Evolutionary conservation across 2,329 filamentous ascomycete species (phyloP), one percentile per base, ranked within the genome.

Genomic region (Penicillium sp.): DNA sequence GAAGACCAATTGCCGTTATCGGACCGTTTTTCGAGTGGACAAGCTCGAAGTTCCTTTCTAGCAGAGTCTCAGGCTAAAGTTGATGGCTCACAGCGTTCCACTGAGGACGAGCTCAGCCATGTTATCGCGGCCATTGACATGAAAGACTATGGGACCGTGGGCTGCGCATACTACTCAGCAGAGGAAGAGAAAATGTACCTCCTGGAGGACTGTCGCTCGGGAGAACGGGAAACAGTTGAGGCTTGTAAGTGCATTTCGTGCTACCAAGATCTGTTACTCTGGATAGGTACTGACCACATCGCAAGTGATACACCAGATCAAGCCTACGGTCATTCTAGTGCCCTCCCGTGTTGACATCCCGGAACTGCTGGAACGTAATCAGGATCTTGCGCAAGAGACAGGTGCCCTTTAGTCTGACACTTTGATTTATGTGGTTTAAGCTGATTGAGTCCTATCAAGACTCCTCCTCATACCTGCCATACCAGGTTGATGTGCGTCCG

Each of bases 91-190:
- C 62, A 68, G 37, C 60, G 65, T 24, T 64, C 65, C 5, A 70
- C 73, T 43, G 71, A 77, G 29, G 75, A 78, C 29, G 83, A 86
- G 0, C 66, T 85, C 30, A 81, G 83, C 49, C 89, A 94, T 65
- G 74, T 91, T 21, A 81, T 96, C 51, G 90, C 96, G 84, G 89
- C 90, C 1, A 76, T 96, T 20, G 86, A 95, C 52, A 79, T 93
- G 68, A 84, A 81, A 55, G 81, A 86, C n/a, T 81, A 83, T 24
- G 85, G 83, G 1, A 85, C 81, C 0, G 79, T 96, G 15, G 93
- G 93, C 0, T 97, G 91, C 68, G 87, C 90, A 39, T 96, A 93
- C 66, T 96, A 93, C 66, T 77, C 87, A 40, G 85, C 86, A 5
- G 75, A 80, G 21, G 84, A 91, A 32, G 86, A 89, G 63, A 84